Percentiles rank a stretch among this genome's conserved stretches.
These are phyloP conservation scores for Leccinum longicurvipes DNA, from an alignment of 768 basidiomycete species.

Conservation along the genomic window DNA sequence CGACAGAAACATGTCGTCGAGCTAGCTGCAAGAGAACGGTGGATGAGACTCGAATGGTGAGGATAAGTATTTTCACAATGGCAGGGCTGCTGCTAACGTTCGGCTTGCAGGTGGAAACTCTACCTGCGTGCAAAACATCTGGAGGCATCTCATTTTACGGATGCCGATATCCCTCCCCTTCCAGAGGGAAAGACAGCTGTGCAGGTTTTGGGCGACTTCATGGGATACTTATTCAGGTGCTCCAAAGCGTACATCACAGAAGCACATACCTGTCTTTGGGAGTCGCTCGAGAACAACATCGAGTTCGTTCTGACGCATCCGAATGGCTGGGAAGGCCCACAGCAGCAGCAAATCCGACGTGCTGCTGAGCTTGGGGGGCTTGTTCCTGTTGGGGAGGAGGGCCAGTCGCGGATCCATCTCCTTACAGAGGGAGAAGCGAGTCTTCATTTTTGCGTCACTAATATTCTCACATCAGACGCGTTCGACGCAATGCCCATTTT, in stretches of 20 bases:
- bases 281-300: constrained; percentile 37
- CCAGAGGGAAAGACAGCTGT: constrained; percentile 11
- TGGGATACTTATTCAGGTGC: constrained; percentile 41
- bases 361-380: constrained; percentile 51
- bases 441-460: constrained; percentile 49
- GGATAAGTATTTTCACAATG: not conserved
- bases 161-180: constrained; percentile 16
- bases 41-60: constrained; percentile 43
- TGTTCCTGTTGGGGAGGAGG: constrained; percentile 37
- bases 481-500: constrained; percentile 9
- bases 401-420: constrained; percentile 43
- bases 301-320: constrained; percentile 57
- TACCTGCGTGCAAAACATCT: constrained; percentile 33
- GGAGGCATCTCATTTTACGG: constrained; percentile 19
- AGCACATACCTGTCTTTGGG: constrained; percentile 41
- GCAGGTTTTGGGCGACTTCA: constrained; percentile 37
- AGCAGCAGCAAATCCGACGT: constrained; percentile 51
- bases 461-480: constrained; percentile 36
- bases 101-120: constrained; percentile 30
- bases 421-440: constrained; percentile 62
- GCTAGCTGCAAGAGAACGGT: constrained; percentile 35
- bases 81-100: not conserved
- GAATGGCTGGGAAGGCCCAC: constrained; percentile 60
- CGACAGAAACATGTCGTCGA: constrained; percentile 31
- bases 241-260: constrained; percentile 44